A percentile compares a stretch with the other conserved stretches of the same genome.
Conservation (phyloP, 1,284 basidiomycete genomes). For the Sporisorium sorghi region DNA sequence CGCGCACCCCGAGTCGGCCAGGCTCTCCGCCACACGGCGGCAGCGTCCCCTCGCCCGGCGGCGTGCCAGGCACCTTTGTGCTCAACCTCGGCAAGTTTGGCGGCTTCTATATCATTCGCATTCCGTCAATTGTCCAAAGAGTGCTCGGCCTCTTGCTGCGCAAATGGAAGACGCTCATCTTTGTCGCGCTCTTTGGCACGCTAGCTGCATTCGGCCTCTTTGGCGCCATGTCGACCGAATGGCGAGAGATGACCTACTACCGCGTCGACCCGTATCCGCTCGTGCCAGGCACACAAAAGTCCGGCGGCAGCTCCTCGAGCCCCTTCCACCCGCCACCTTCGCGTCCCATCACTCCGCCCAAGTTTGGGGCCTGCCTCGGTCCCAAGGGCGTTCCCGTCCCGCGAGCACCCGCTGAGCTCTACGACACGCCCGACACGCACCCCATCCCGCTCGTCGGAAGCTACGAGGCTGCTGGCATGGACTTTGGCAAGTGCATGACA, state of each 20-base stretch:
- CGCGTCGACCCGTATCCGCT: constrained; percentile 65
- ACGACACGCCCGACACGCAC: constrained; percentile 66
- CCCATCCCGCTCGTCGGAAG: constrained; percentile 66
- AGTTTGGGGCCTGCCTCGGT: constrained; percentile 61
- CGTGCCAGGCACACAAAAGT: constrained; percentile 44
- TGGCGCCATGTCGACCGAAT: constrained; percentile 67
- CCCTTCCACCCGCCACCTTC: constrained; percentile 46
- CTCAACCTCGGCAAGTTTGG: constrained; percentile 61
- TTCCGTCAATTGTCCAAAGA: constrained; percentile 51
- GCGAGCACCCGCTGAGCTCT: constrained; percentile 54
- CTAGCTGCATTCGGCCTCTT: constrained; percentile 61
- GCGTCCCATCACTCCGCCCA: constrained; percentile 57
- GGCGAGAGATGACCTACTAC: constrained; percentile 69
- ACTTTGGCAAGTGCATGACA: constrained; percentile 66
- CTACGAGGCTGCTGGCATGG: constrained; percentile 63
- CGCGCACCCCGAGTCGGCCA: constrained; percentile 54
- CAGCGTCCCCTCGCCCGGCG: constrained; percentile 51
- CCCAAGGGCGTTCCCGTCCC: constrained; percentile 59
- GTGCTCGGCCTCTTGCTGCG: constrained; percentile 53
- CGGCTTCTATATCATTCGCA: constrained; percentile 60
- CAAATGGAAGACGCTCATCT: constrained; percentile 66
- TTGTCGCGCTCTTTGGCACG: constrained; percentile 56
- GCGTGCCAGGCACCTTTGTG: constrained; percentile 57
- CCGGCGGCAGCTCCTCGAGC: constrained; percentile 22
- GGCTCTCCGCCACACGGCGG: constrained; percentile 61